Evolutionary conservation across 2,329 filamentous ascomycete species (phyloP), one percentile per base, ranked within the genome.

Genomic region (Penicillium thymicola): DNA sequence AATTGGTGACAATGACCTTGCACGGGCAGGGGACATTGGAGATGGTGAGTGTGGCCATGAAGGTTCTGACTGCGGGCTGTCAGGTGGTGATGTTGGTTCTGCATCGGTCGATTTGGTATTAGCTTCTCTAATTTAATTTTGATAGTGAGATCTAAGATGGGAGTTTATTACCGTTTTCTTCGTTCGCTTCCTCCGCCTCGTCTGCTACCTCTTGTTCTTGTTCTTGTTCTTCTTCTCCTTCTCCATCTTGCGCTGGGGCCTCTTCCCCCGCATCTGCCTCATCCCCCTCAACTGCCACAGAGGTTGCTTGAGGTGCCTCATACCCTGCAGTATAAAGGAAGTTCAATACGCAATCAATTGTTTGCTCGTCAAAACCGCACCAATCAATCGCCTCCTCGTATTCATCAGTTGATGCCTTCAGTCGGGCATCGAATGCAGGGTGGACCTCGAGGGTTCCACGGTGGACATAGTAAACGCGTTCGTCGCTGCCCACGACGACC

Each of bases 261-360:
- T 53, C 51, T 34, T 48, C 43, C 51, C 18, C 51, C 42, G 36
- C 43, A 40, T 34, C 43, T 13, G 23, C 28, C 23, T 36, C 45
- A 18, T 13, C 16, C 16, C 28, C 30, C 2, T 44, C 38, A 14
- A 6, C 42, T 36, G 11, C 30, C 23, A 21, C 38, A 13, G 38
- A 34, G 4, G 23, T 23, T 2, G 5, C 14, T 5, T 18, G 14
- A 9, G 38, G 46, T 13, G 10, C 38, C n/a, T 44, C 16, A n/a
- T 55, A 55, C 0, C 23, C 41, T 7, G 28, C 42, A 16, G 42
- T 46, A 14, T 55, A 55, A 23, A 55, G 42, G 21, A 46, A 55
- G 13, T 28, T 36, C 28, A 55, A 27, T 8, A 45, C 48, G 8
- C 54, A 55, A 36, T 55, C 42, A 5, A 55, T 16, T 2, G 54